Conservation (phyloP, 2,329 filamentous ascomycete species). For the Cladophialophora carrionii region DNA sequence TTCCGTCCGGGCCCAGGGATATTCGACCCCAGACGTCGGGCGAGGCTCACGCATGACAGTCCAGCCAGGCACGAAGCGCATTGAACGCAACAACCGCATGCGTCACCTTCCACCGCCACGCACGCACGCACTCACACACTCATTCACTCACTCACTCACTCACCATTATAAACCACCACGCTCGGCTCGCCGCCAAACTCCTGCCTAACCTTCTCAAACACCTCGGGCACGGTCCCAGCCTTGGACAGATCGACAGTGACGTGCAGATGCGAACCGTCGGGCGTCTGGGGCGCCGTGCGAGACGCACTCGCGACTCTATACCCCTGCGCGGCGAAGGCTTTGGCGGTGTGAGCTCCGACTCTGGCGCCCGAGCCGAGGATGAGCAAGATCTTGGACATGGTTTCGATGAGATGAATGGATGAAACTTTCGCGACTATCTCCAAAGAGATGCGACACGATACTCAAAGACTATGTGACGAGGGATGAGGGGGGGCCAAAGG, state of each 20-base stretch:
- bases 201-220: slow-evolving; percentile 48
- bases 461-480: neutral
- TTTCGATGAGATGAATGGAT: neutral
- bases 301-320: slow-evolving; percentile 51
- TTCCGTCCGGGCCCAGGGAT: neutral
- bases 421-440: neutral
- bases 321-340: slow-evolving; percentile 47
- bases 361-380: slow-evolving; percentile 53
- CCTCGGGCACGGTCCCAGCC: slow-evolving; percentile 41
- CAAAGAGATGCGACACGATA: neutral
- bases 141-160: too few species aligned
- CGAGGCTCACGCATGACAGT: neutral
- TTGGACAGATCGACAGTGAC: slow-evolving; percentile 45
- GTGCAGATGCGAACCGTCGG: slow-evolving; percentile 33
- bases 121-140: too few species aligned
- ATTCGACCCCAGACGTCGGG: neutral
- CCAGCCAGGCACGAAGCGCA: neutral
- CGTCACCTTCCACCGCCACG: neutral
- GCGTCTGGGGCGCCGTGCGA: slow-evolving; percentile 2
- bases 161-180: slow-evolving; percentile 50
- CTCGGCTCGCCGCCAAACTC: slow-evolving; percentile 45
- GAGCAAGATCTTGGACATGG: slow-evolving; percentile 37
- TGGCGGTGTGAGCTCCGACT: slow-evolving; percentile 46
- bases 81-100: neutral
- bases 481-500: too few species aligned